Percentiles rank a stretch among this genome's conserved stretches.
phyloP scores from a whole-genome alignment of 495 filamentous ascomycete genomes.

The Aspergillus nidulans region DNA sequence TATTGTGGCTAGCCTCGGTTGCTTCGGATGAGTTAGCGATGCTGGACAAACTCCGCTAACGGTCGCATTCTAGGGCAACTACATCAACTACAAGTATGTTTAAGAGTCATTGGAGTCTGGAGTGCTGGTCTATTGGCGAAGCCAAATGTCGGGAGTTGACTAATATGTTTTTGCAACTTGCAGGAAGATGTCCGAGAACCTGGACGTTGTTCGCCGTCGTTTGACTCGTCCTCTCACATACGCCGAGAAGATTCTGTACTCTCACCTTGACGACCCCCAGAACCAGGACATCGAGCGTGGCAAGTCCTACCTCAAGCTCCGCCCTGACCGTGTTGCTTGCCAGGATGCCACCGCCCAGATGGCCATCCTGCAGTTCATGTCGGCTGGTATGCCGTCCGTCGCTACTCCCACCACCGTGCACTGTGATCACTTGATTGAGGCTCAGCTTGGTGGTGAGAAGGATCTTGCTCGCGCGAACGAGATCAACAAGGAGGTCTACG shows the following conservation, averaged over 20 bases:
- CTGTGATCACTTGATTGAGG: slow-evolving; percentile 99
- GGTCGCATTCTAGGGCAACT: slow-evolving; percentile 53
- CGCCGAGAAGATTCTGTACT: slow-evolving; percentile 88
- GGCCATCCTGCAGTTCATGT: slow-evolving; percentile 99
- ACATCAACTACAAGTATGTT: slow-evolving; percentile 70
- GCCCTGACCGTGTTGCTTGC: slow-evolving; percentile 97
- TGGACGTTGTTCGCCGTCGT: slow-evolving; percentile 78
- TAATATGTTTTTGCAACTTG: slow-evolving; percentile 37
- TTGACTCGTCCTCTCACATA: slow-evolving; percentile 91
- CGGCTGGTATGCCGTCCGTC: slow-evolving; percentile 89
- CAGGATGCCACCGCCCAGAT: slow-evolving; percentile 99
- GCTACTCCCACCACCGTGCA: slow-evolving; percentile 95
- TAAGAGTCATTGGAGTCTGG: neutral
- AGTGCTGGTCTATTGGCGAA: neutral
- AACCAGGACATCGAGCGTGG: slow-evolving; percentile 94
- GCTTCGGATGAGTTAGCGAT: slow-evolving; percentile 3
- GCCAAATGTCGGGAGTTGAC: slow-evolving; percentile 10
- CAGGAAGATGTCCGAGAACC: slow-evolving; percentile 98
- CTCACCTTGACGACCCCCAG: slow-evolving; percentile 95
- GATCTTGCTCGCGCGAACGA: slow-evolving; percentile 86
- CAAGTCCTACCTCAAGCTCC: slow-evolving; percentile 89
- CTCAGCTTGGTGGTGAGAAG: slow-evolving; percentile 88
- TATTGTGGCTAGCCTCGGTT: slow-evolving; percentile 10
- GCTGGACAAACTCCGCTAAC: slow-evolving; percentile 19
- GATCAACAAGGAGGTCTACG: slow-evolving; percentile 99